A percentile compares a stretch with the other conserved stretches of the same genome.
phyloP scores from a whole-genome alignment of 140 eudicot genomes.

The Bidens hawaiensis region DNA sequence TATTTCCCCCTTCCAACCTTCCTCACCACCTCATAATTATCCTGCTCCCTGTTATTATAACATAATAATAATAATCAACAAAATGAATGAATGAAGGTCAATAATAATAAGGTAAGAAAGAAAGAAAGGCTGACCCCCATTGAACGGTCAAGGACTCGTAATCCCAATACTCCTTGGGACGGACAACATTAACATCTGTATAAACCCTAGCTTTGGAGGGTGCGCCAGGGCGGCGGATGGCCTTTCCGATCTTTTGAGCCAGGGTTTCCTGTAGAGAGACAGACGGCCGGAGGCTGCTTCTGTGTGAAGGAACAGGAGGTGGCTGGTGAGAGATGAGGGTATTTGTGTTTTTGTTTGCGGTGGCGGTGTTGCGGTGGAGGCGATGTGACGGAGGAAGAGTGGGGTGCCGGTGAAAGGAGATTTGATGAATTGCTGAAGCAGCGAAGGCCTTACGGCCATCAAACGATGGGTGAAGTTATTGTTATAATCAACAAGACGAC shows the following conservation, averaged over 20 bases:
- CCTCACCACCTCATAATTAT: constrained; percentile 82
- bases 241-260: constrained; percentile 52
- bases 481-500: constrained; percentile 22
- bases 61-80: not conserved
- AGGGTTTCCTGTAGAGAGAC: constrained; percentile 33
- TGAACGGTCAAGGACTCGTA: constrained; percentile 70
- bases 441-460: constrained; percentile 55
- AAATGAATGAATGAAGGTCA: not conserved
- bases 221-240: constrained; percentile 52
- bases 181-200: constrained; percentile 54
- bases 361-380: constrained; percentile 26
- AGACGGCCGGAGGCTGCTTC: constrained; percentile 38
- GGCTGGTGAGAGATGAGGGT: constrained; percentile 12
- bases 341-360: constrained; percentile 14
- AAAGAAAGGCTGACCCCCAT: constrained; percentile 47
- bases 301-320: constrained; percentile 14
- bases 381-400: constrained; percentile 30
- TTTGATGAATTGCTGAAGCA: too few relatives aligned
- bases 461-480: too few relatives aligned
- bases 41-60: constrained; percentile 54
- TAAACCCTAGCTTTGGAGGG: constrained; percentile 61
- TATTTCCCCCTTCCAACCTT: constrained; percentile 89
- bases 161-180: constrained; percentile 66
- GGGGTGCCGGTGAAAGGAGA: constrained; percentile 21
- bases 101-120: too few relatives aligned